Evolutionary conservation across 225 moss, liverwort and hornwort species (phyloP).

Genomic region (Pseudisothecium myosuroides): DNA sequence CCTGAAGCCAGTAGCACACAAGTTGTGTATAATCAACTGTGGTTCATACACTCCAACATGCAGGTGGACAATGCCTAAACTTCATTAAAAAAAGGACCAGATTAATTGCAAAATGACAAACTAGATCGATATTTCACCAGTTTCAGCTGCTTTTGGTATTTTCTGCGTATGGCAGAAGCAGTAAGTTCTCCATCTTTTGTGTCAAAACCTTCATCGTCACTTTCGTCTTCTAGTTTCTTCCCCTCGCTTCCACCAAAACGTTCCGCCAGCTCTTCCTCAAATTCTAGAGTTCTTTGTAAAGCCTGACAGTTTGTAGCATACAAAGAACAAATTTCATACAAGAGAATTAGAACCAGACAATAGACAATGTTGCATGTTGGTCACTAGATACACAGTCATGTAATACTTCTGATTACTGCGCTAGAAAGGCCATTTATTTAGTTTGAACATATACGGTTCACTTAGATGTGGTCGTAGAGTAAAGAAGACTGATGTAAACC

Average conservation of each 20-base stretch:
- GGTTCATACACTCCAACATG: not conserved
- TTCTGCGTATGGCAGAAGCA: constrained; percentile 85
- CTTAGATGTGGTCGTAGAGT: not conserved
- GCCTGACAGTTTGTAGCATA: constrained; percentile 33
- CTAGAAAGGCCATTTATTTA: not conserved
- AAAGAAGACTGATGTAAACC: not conserved
- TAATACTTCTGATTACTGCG: not conserved
- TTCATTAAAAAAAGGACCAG: not conserved
- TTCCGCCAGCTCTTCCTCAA: constrained; percentile 96
- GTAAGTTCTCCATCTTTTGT: constrained; percentile 79
- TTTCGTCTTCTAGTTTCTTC: constrained; percentile 68
- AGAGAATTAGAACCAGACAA: not conserved
- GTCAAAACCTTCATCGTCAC: constrained; percentile 78
- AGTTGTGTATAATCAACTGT: not conserved
- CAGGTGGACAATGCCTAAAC: not conserved
- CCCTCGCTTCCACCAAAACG: constrained; percentile 90
- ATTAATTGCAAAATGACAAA: not conserved
- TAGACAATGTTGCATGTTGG: not conserved
- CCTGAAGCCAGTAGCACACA: not conserved
- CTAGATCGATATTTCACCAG: constrained; percentile 24
- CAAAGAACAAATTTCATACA: not conserved
- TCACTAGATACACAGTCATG: not conserved
- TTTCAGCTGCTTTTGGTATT: constrained; percentile 93
- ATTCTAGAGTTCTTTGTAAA: constrained; percentile 90
- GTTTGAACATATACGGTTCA: not conserved